These are phyloP conservation scores for Rhodamnia argentea DNA, from an alignment of 345 rosid genomes.

Conservation along the genomic window DNA sequence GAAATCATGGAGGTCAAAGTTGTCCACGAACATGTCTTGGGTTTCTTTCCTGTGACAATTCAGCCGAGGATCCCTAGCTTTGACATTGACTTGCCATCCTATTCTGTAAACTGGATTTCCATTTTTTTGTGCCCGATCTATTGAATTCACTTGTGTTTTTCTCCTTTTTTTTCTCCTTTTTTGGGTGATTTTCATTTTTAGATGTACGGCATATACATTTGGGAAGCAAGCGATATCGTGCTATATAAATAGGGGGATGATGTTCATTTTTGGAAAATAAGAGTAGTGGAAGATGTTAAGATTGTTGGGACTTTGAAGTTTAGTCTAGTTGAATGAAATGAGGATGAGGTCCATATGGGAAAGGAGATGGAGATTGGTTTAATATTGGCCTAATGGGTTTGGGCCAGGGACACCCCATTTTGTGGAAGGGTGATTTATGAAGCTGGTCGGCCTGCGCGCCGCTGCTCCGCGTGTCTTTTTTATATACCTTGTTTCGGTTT, in stretches of 20 bases:
- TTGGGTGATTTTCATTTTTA: neutral
- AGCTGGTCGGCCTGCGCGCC: no score
- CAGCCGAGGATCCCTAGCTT: neutral
- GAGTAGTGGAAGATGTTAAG: neutral
- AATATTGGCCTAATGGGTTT: no score
- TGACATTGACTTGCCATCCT: neutral
- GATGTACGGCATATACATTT: neutral
- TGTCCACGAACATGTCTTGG: neutral
- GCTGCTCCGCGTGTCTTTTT: no score
- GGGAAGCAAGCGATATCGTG: no score
- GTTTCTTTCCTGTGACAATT: neutral
- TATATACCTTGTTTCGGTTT: no score
- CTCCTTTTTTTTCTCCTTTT: neutral
- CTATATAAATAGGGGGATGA: neutral
- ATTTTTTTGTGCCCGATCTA: neutral
- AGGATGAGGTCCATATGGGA: no score
- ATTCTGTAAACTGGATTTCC: neutral
- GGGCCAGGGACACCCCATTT: no score
- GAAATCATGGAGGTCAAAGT: slow-evolving; percentile 2
- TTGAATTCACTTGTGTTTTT: neutral
- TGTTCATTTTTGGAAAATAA: neutral
- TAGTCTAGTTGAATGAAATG: no score
- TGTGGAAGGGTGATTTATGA: no score
- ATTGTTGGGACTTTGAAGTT: no score
- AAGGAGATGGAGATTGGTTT: no score